Evolutionary conservation across 1,139 yeast species (phyloP).

Genomic region (Spathaspora sp.): DNA sequence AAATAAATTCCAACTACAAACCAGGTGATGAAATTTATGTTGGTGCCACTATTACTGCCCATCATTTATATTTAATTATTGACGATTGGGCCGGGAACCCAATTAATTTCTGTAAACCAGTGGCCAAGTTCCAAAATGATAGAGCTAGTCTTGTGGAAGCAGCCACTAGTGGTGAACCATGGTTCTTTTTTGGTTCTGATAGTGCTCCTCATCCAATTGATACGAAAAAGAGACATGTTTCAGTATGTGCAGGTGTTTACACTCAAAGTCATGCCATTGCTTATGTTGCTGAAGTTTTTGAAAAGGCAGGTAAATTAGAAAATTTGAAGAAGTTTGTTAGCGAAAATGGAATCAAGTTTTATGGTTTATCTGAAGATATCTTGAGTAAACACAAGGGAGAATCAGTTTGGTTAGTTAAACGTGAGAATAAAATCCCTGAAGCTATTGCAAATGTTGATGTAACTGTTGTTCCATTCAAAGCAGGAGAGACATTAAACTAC

Average conservation of each 20-base stretch:
- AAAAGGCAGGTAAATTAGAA: conserved; percentile 58
- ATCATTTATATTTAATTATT: conserved; percentile 82
- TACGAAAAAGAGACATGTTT: conserved; percentile 71
- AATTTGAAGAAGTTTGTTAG: conserved; percentile 73
- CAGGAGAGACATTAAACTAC: conserved; percentile 78
- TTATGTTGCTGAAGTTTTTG: conserved; percentile 87
- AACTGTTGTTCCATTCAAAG: conserved; percentile 83
- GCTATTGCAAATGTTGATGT: conserved; percentile 46
- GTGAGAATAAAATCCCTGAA: conserved; percentile 58
- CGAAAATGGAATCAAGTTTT: conserved; percentile 70
- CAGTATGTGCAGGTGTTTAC: conserved; percentile 96
- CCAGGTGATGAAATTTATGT: conserved; percentile 53
- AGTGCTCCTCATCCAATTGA: conserved; percentile 94
- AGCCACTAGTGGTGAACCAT: conserved; percentile 89
- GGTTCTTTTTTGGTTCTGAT: conserved; percentile 95
- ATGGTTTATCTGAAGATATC: conserved; percentile 45
- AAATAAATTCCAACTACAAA: conserved; percentile 57
- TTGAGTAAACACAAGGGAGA: conserved; percentile 44
- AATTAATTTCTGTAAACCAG: conserved; percentile 94
- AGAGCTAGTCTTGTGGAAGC: conserved; percentile 78
- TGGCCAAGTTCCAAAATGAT: conserved; percentile 89
- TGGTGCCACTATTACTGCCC: conserved; percentile 94
- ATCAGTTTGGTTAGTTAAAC: conserved; percentile 42
- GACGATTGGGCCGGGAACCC: conserved; percentile 98
- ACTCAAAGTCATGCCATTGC: conserved; percentile 83